Percentiles rank a stretch among this genome's conserved stretches.
Conservation (phyloP, 75 land plant genomes). For the Selaginella tamariscina region DNA sequence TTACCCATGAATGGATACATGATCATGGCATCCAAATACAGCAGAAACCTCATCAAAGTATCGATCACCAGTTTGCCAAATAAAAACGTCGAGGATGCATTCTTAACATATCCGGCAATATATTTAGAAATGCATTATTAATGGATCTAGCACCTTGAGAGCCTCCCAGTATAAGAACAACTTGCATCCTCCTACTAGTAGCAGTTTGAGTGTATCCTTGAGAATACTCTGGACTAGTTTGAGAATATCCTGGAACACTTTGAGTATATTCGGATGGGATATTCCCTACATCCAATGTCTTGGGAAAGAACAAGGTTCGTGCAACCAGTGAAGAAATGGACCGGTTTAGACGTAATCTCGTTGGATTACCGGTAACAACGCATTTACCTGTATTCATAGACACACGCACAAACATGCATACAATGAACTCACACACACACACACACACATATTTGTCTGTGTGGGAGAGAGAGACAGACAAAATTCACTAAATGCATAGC, state of each 20-base stretch:
- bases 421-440: too few species aligned
- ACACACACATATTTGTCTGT: too few species aligned
- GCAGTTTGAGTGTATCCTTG: too few species aligned
- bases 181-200: slow-evolving; percentile 25
- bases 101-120: slow-evolving; percentile 38
- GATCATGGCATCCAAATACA: slow-evolving; percentile 43
- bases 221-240: too few species aligned
- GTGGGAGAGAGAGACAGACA: too few species aligned
- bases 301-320: slow-evolving; percentile 41
- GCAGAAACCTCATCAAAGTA: slow-evolving; percentile 43
- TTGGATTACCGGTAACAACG: slow-evolving; percentile 63
- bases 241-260: too few species aligned
- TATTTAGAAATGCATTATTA: slow-evolving; percentile 46
- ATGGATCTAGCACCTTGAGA: slow-evolving; percentile 61
- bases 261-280: too few species aligned
- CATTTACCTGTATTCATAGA: too few species aligned
- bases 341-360: slow-evolving; percentile 34
- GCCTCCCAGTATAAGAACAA: slow-evolving; percentile 66
- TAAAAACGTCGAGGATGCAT: slow-evolving; percentile 41
- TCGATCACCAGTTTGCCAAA: slow-evolving; percentile 75
- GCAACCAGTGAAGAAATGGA: slow-evolving; percentile 33
- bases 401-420: too few species aligned
- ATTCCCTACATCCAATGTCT: neutral
- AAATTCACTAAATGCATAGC: too few species aligned
- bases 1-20: slow-evolving; percentile 49